A percentile compares a stretch with the other conserved stretches of the same genome.
Evolutionary conservation across 768 basidiomycete species (phyloP).

Genomic region (Lactifluus volemus): DNA sequence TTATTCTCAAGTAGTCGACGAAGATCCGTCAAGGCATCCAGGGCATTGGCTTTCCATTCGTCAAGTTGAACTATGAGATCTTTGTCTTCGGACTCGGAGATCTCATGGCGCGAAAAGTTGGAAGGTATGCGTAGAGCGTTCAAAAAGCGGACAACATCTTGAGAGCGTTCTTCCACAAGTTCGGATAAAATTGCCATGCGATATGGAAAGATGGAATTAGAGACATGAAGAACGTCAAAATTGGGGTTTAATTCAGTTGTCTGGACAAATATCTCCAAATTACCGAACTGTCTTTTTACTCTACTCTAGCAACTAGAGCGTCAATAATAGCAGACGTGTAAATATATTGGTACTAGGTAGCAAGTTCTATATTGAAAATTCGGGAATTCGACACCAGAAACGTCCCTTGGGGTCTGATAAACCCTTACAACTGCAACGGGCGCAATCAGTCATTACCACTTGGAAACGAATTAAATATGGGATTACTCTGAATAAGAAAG

Average conservation of each 20-base stretch:
- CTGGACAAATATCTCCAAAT: background rate
- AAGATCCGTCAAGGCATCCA: slow-evolving; percentile 26
- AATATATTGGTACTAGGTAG: background rate
- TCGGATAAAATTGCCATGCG: slow-evolving; percentile 15
- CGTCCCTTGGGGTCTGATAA: background rate
- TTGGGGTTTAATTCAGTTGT: background rate
- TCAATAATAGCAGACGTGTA: background rate
- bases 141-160: background rate
- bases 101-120: slow-evolving; percentile 37
- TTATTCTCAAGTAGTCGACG: slow-evolving; percentile 25
- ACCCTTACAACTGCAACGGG: slow-evolving; percentile 1
- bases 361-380: background rate
- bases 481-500: slow-evolving; percentile 41
- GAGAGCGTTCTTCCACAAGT: background rate
- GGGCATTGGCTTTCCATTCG: slow-evolving; percentile 39
- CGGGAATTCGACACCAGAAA: background rate
- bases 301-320: background rate
- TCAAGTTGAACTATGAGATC: slow-evolving; percentile 32
- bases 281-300: background rate
- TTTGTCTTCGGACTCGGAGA: slow-evolving; percentile 32
- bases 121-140: slow-evolving; percentile 34
- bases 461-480: background rate
- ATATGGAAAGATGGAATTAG: background rate
- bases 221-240: background rate
- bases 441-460: background rate